Base-by-base conservation (phyloP, 2,329 filamentous ascomycete species). In the Tolypocladium nubicola region DNA sequence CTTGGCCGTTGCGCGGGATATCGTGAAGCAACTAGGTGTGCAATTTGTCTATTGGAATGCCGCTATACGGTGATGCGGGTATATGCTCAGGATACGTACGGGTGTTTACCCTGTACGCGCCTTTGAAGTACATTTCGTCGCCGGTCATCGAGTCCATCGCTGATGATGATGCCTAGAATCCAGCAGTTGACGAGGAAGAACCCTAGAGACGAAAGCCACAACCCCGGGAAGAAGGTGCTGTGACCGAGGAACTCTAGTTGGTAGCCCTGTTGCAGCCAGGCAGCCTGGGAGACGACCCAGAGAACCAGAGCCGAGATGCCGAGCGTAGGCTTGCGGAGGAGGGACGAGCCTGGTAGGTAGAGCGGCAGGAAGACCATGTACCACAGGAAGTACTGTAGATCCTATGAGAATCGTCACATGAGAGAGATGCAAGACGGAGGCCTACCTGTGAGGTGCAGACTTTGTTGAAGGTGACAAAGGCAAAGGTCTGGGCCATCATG, bases 391-490 rank as follows among this genome's bases (percentile, higher is more conserved):
- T 99, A 99, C 90, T 96, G 13, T 37, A 23, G 33, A 37, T 13
- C 41, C 13, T 13, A 13, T 50, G 33, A 43, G 53, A 16, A 16
- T 41, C 14, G 16, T 3, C 6, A 1, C 21, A 10, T n/a, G 49
- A 19, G 5, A 21, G 40, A 43, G 14, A 23, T 47, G 23, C 57
- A 3, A 23, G 13, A n/a, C 30, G 21, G 53, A 49, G n/a, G 38
- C 80, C 61, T 81, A 94, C 90, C 81, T 97, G 93, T 67, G 91
- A 96, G 3, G 94, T 99, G 79, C 93, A 97, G 61, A 99, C 94
- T 76, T 99, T 99, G 76, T 99, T 99, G 65, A 97, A 97, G 0
- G 91, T 87, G 4, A 97, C 94, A 72, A 99, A 99, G 0, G 93
- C 90, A 73, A 97, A 96, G 0, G 94, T 97, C 73, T 99, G 94